These are phyloP conservation scores for Fraxinus excelsior DNA, from an alignment of 257 asterid genomes.

Conservation along the genomic window DNA sequence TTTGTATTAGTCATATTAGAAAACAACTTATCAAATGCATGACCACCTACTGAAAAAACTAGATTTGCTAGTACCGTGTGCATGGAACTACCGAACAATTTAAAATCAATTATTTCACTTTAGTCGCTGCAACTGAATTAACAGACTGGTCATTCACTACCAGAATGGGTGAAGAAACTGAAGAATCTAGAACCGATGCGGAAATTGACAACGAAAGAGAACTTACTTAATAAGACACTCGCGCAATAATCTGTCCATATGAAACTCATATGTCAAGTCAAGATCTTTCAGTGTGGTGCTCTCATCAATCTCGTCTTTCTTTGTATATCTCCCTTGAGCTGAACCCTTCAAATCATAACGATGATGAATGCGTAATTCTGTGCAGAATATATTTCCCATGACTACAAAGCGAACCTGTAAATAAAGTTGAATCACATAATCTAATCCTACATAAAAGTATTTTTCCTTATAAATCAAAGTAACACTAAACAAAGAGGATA, in stretches of 20 bases:
- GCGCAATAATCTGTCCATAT: conserved; percentile 81
- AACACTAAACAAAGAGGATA: not conserved
- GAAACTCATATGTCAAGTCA: conserved; percentile 83
- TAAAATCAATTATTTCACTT: not conserved
- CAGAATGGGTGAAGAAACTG: not conserved
- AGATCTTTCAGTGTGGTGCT: conserved; percentile 91
- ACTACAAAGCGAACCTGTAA: conserved; percentile 91
- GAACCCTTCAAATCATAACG: conserved; percentile 98
- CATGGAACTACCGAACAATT: not conserved
- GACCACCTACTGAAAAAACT: not conserved
- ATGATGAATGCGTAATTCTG: conserved; percentile 89
- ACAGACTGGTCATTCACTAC: not conserved
- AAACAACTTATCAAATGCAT: not conserved
- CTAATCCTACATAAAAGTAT: conserved; percentile 16
- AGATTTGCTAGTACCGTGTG: not conserved
- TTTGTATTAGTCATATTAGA: not conserved
- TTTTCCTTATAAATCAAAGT: conserved; percentile 8
- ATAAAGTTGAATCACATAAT: conserved; percentile 18
- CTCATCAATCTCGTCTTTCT: conserved; percentile 71
- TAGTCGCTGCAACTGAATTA: not conserved
- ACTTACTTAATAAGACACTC: conserved; percentile 79
- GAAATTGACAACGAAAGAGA: conserved; percentile 6
- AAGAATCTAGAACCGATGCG: conserved; percentile 4
- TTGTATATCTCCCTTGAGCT: conserved; percentile 82
- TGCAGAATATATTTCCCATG: conserved; percentile 98